Percentiles rank a stretch among this genome's conserved stretches.
Conservation (phyloP, 164 flowering plant genomes). For the Aristolochia fimbriata region DNA sequence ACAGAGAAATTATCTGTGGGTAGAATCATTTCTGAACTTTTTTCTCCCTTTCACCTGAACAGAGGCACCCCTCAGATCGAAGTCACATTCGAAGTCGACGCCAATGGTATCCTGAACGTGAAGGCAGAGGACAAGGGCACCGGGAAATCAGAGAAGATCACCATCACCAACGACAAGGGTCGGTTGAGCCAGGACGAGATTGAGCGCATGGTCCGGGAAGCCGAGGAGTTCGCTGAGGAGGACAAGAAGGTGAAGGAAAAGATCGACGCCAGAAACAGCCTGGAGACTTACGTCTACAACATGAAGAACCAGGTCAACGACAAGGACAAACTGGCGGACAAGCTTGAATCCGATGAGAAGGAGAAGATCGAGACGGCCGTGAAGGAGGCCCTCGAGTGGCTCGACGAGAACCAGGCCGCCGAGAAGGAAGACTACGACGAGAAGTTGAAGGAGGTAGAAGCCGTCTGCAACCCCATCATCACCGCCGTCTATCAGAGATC, state of each 20-base stretch:
- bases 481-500: conserved; percentile 72
- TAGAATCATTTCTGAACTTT: not conserved
- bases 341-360: conserved; percentile 72
- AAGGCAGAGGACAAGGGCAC: conserved; percentile 78
- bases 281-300: conserved; percentile 74
- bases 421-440: conserved; percentile 84
- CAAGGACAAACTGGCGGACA: conserved; percentile 88
- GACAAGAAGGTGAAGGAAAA: conserved; percentile 83
- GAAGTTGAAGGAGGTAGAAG: conserved; percentile 81
- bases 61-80: conserved; percentile 89
- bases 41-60: conserved; percentile 13
- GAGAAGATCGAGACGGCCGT: conserved; percentile 67
- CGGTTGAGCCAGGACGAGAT: conserved; percentile 76
- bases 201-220: conserved; percentile 76
- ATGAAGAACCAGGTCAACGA: conserved; percentile 76
- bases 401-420: conserved; percentile 72
- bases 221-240: conserved; percentile 85
- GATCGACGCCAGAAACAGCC: conserved; percentile 75
- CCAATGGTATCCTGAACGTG: conserved; percentile 74
- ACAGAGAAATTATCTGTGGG: no score
- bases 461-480: conserved; percentile 79
- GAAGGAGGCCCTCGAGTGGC: conserved; percentile 79
- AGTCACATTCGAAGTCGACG: conserved; percentile 79
- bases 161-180: conserved; percentile 82
- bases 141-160: conserved; percentile 70